Conservation (phyloP, 768 basidiomycete species). For the Russula griseocarnosa region DNA sequence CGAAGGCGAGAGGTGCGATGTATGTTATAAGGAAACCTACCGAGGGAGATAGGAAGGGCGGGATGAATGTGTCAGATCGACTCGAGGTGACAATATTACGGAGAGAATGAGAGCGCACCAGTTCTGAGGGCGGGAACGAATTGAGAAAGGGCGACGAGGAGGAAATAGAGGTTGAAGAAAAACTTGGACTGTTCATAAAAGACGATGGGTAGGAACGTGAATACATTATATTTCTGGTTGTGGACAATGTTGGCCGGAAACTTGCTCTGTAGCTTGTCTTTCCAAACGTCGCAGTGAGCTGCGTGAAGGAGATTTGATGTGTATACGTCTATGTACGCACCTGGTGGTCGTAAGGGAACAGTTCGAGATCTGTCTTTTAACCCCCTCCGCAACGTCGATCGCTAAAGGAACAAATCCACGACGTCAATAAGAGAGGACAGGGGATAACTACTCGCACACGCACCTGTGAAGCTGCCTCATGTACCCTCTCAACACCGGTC, state of each 20-base stretch:
- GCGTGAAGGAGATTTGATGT: background rate
- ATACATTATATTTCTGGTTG: conserved; percentile 96
- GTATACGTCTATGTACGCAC: conserved; percentile 35
- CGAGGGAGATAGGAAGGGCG: background rate
- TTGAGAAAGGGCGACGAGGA: conserved; percentile 93
- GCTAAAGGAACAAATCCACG: conserved; percentile 30
- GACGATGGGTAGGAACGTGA: conserved; percentile 96
- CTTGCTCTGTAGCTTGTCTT: conserved; percentile 66
- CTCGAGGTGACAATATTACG: background rate
- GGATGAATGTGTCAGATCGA: background rate
- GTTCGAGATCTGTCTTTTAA: conserved; percentile 70
- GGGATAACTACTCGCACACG: conserved; percentile 4
- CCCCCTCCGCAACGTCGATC: conserved; percentile 32
- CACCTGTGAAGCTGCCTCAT: conserved; percentile 31
- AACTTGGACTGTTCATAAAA: conserved; percentile 99
- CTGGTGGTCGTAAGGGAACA: conserved; percentile 73
- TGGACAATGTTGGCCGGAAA: conserved; percentile 89
- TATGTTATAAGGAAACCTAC: conserved; percentile 93
- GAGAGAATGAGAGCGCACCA: conserved; percentile 46
- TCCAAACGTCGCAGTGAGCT: background rate
- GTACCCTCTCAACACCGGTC: conserved; percentile 3
- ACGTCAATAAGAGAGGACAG: background rate
- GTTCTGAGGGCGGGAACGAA: conserved; percentile 96
- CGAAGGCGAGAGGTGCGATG: conserved; percentile 93
- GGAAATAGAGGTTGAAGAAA: conserved; percentile 99